Percentiles rank a stretch among this genome's conserved stretches.
phyloP scores from a whole-genome alignment of 73 alveolate genomes.

The Paramecium bursaria region DNA sequence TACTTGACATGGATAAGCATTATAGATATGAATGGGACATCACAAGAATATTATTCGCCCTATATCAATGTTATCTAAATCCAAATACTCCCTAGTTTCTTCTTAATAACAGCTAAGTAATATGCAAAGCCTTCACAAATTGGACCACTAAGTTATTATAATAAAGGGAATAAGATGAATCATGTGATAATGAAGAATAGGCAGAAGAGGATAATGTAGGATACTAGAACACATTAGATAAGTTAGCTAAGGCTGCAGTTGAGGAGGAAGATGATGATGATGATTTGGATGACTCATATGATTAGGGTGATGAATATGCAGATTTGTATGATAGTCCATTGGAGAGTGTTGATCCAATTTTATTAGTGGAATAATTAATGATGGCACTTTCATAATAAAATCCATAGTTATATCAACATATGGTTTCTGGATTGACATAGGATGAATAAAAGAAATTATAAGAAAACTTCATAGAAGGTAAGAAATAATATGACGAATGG shows the following conservation, averaged over 20 bases:
- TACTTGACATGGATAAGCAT: constrained; percentile 59
- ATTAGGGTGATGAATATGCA: constrained; percentile 63
- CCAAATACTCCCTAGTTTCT: constrained; percentile 66
- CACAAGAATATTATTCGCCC: constrained; percentile 74
- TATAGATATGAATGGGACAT: constrained; percentile 75
- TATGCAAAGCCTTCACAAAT: constrained; percentile 67
- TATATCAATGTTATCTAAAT: constrained; percentile 66
- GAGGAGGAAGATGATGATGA: constrained; percentile 72
- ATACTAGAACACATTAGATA: constrained; percentile 3
- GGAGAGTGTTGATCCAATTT: constrained; percentile 62
- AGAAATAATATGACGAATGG: constrained; percentile 55
- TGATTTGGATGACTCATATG: constrained; percentile 63
- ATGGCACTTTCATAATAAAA: neutral
- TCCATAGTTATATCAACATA: neutral
- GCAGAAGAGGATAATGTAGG: constrained; percentile 73
- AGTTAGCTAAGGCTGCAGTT: constrained; percentile 10
- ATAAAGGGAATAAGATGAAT: constrained; percentile 68
- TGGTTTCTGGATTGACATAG: neutral
- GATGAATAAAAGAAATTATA: neutral
- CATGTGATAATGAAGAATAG: constrained; percentile 73
- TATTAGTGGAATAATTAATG: constrained; percentile 27
- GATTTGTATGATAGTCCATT: constrained; percentile 75
- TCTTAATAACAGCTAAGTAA: constrained; percentile 57
- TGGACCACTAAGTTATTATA: constrained; percentile 68
- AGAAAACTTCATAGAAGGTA: constrained; percentile 19